Evolutionary conservation across 352 stramenopile species (phyloP).

Genomic region (Phytophthora sojae): DNA sequence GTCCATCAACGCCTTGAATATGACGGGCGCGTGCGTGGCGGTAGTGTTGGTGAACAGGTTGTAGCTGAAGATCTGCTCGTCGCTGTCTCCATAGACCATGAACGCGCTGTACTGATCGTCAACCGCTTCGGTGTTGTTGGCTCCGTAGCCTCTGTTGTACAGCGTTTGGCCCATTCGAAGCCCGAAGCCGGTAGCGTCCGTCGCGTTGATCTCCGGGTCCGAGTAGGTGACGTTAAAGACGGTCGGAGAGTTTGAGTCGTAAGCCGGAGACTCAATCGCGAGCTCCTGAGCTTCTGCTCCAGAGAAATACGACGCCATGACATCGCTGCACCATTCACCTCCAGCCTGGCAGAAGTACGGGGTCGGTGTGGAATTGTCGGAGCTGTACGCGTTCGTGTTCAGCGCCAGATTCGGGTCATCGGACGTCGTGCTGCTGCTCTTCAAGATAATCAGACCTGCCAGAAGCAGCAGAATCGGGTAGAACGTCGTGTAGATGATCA

Average conservation of each 20-base stretch:
- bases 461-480: slow-evolving; percentile 34
- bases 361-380: slow-evolving; percentile 19
- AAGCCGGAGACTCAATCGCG: slow-evolving; percentile 25
- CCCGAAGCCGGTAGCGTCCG: slow-evolving; percentile 36
- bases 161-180: slow-evolving; percentile 44
- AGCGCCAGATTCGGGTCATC: slow-evolving; percentile 38
- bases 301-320: slow-evolving; percentile 33
- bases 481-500: slow-evolving; percentile 25
- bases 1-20: slow-evolving; percentile 67
- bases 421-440: slow-evolving; percentile 25
- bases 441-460: slow-evolving; percentile 34
- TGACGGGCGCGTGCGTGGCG: slow-evolving; percentile 40
- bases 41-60: slow-evolving; percentile 63
- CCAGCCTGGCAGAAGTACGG: slow-evolving; percentile 31
- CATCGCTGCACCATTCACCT: slow-evolving; percentile 26
- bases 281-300: slow-evolving; percentile 23
- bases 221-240: slow-evolving; percentile 54
- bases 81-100: slow-evolving; percentile 35
- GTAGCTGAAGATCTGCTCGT: slow-evolving; percentile 50
- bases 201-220: slow-evolving; percentile 35
- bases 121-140: slow-evolving; percentile 16
- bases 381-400: slow-evolving; percentile 17
- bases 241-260: slow-evolving; percentile 42
- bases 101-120: slow-evolving; percentile 49
- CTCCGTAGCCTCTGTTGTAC: slow-evolving; percentile 42